phyloP scores from a whole-genome alignment of 768 basidiomycete species.

The Mycena galopus region DNA sequence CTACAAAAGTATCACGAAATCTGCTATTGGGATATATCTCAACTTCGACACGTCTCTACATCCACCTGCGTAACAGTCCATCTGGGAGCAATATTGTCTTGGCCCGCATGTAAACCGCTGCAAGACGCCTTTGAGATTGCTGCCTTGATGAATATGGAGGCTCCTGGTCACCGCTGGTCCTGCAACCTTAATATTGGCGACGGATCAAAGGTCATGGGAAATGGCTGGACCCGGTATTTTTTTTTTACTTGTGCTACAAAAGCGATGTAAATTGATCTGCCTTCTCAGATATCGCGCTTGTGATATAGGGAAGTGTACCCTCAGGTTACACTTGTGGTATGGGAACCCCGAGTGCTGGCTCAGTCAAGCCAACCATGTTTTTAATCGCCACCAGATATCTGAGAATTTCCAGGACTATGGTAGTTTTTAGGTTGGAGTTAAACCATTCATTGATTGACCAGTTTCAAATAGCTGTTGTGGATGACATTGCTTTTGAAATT shows the following conservation, averaged over 20 bases:
- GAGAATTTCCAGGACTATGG: neutral
- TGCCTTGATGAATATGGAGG: neutral
- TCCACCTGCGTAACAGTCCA: neutral
- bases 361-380: neutral
- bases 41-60: neutral
- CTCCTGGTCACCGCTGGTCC: neutral
- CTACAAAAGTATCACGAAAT: conserved; percentile 7
- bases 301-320: neutral
- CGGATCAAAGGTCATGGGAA: neutral
- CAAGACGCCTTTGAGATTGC: neutral
- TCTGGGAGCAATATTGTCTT: neutral
- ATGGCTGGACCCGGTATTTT: conserved; percentile 15
- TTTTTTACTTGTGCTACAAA: neutral
- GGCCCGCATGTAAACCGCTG: neutral
- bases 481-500: neutral
- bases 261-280: neutral
- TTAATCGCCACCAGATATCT: neutral
- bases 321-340: neutral
- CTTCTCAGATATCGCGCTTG: neutral
- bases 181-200: neutral
- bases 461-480: neutral
- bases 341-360: conserved; percentile 3
- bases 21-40: neutral
- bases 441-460: neutral
- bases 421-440: neutral